phyloP scores from a whole-genome alignment of 768 basidiomycete species.

The Naganishia kalamii region DNA sequence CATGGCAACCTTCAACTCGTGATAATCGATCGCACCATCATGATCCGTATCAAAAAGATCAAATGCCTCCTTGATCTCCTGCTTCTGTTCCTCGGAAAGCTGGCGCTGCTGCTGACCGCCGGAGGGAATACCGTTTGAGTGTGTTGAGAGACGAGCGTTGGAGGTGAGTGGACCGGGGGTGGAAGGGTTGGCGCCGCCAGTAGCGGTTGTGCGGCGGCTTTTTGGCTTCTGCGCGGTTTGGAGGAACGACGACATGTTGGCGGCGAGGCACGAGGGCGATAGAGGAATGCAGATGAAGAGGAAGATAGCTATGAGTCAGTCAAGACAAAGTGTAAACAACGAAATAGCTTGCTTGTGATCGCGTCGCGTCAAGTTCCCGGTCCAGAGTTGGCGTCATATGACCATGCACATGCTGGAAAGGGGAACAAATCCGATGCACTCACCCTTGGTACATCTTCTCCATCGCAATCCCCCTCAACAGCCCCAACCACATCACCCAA shows the following conservation, averaged over 20 bases:
- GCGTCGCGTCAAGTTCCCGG: neutral
- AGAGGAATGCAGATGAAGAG: neutral
- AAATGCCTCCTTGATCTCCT: conserved; percentile 97
- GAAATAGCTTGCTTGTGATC: neutral
- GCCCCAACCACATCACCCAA: no score
- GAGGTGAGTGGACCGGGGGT: conserved; percentile 7
- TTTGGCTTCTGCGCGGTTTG: conserved; percentile 15
- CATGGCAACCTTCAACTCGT: conserved; percentile 99
- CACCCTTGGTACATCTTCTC: no score
- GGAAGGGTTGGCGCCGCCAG: conserved; percentile 11
- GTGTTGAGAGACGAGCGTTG: conserved; percentile 18
- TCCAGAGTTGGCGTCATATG: neutral
- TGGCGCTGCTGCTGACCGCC: conserved; percentile 25
- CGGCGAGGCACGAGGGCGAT: no score
- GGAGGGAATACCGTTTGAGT: conserved; percentile 3
- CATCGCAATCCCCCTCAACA: no score
- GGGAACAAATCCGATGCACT: no score
- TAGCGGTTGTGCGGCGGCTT: conserved; percentile 12
- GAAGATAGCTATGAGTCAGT: neutral
- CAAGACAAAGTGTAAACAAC: conserved; percentile 6
- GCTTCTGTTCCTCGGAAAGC: conserved; percentile 55
- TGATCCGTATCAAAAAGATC: conserved; percentile 99
- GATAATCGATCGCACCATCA: conserved; percentile 91
- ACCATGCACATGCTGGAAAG: no score
- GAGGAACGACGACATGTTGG: conserved; percentile 8